Base-by-base conservation (phyloP, 768 basidiomycete genomes). In the Lentinula guzmanii region DNA sequence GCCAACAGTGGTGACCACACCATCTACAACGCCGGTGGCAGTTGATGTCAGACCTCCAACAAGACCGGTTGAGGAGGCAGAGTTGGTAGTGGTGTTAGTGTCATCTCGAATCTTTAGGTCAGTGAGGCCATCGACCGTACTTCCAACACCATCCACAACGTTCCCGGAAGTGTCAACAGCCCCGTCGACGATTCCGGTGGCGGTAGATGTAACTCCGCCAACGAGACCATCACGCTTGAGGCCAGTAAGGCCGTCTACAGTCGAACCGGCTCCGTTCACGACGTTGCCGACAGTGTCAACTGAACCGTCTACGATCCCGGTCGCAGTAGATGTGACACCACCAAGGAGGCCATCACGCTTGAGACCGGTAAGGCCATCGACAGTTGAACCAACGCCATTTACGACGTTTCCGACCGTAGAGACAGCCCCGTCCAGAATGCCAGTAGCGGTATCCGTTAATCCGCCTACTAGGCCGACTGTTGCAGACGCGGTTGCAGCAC, bases 171-270 rank as follows among this genome's bases (percentile, higher is more conserved):
- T 56, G 28, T 43, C 55, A 13, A 56, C 24, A 16, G 41, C 55
- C 0, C 55, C 55, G 18, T 56, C 55, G 13, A 42, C 21, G 21
- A 56, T 31, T 18, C 55, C 55, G 15, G 55, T 56, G 39, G 55
- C 41, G 16, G 55, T 56, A 16, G 55, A 43, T 16, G 55, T 56
- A 4, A 56, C 37, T 28, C 55, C 55, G 1, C 28, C 24, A n/a
- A 56, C 55, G 28, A 56, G 42, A 24, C 55, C 55, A 45, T 56
- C 55, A 13, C 55, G 55, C 41, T 33, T 56, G 55, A 56, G 55
- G 5, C 55, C 41, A 10, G 41, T 56, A 42, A 56, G 41, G 21
- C 24, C 28, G 24, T 56, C 55, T 28, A 56, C 55, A n/a, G 55
- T 56, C 24, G n/a, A 16, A 39, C 55, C 41, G 28, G 43, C 55